Evolutionary conservation across 2,329 filamentous ascomycete genomes (phyloP), one percentile per base, ranked within the genome.

Genomic region (Myriosclerotinia scirpicola): DNA sequence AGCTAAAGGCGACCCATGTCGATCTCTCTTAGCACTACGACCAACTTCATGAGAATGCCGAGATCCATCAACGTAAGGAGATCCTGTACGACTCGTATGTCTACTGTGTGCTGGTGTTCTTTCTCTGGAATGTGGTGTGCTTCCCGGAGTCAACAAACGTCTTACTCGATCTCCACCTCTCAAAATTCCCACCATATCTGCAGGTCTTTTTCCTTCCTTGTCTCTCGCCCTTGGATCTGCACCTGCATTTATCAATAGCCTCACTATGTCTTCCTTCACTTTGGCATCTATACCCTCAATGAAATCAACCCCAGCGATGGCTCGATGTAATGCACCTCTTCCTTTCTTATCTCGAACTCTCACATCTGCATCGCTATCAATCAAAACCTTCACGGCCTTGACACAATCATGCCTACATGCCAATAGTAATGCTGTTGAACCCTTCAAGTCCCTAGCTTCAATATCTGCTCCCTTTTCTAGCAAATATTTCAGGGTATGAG

Each of bases 391-490:
- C 2, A 70, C 55, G 6, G 67, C 67, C 20, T 68, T 67, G 6
- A 67, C 52, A 56, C 66, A 64, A 48, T 66, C 64, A 60, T 72
- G 69, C n/a, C 66, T 59, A 9, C 69, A 67, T 3, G 70, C 70
- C 11, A 72, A 64, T 22, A 68, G 34, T 11, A 72, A 42, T 12
- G 70, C 64, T 0, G 68, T 70, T 8, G 67, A 68, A 2, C 67
- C 68, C 48, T 72, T 72, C 7, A 52, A 17, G 36, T 72, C 70
- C 17, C 44, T 63, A 1, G 65, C 66, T 30, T 72, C 63, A 5
- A 71, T 64, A 8, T 60, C 26, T 17, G 69, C 69, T 1, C 70
- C 68, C 15, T 70, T 55, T 40, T 55, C 54, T 6, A 72, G 22
- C 5, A 72, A 54, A 42, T 38, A 67, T 12, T 60, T 55, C 8